Base-by-base conservation (phyloP, 2,329 filamentous ascomycete species). In the Cladosporium halotolerans region DNA sequence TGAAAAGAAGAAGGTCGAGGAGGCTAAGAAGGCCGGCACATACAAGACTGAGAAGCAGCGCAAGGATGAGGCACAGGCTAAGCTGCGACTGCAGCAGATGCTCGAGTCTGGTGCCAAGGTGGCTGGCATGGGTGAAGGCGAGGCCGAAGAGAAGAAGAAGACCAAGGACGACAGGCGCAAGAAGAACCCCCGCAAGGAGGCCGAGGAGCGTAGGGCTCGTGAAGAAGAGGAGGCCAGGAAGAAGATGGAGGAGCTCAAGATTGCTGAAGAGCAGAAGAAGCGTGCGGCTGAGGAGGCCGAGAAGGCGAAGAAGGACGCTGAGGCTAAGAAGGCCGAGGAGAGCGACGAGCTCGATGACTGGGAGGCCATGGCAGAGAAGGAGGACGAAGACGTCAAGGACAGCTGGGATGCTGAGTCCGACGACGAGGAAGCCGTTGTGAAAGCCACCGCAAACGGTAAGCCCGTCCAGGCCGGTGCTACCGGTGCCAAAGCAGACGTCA, bases 331-430 rank as follows among this genome's bases (percentile, higher is more conserved):
- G 47, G 79, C 76, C 13, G 74, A 79, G 47, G 84, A 81, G 45
- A 83, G 83, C 14, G 70, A 86, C 23, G 85, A 78, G 48, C 68
- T 78, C 14, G 81, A 95, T 34, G 90, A 96, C 70, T 96, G 91
- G 91, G 89, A 96, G 70, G 83, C 84, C 31, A 85, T 88, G 46
- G 87, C 84, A 23, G 87, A 88, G 45, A 82, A 81, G 9, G 82
- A 88, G 23, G 82, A 88, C 19, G 86, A 87, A 13, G 85, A 86
- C 56, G 84, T 95, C 65, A 96, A 96, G 73, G 92, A 96, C 60
- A 92, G 86, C 75, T 97, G 92, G 92, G 92, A 97, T 68, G 90
- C 88, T 33, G 86, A 89, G 52, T 85, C 83, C 2, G 87, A 88
- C 45, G 86, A 88, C 6, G 87, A 90, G 63, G 70, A 73, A 55